phyloP scores from a whole-genome alignment of 768 basidiomycete genomes.

The Russula emetica region DNA sequence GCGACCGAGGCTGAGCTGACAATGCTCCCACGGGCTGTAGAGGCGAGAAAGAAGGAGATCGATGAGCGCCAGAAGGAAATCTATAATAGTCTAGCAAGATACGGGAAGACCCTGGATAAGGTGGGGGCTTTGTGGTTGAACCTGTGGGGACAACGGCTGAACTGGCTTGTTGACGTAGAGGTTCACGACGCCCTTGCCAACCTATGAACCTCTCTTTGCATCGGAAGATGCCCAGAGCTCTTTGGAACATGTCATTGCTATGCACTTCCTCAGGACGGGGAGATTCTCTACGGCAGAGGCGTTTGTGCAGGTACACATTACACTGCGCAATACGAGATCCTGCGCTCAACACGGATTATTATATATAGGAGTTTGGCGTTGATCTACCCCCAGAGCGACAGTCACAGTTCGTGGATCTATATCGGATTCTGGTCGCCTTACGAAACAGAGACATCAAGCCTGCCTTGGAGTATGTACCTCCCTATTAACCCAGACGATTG shows the following conservation, averaged over 20 bases:
- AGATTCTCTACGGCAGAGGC: constrained; percentile 73
- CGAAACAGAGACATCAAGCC: constrained; percentile 61
- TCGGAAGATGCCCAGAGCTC: constrained; percentile 56
- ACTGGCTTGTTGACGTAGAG: constrained; percentile 37
- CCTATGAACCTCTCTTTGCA: constrained; percentile 62
- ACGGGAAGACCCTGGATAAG: constrained; percentile 91
- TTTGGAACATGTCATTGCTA: constrained; percentile 64
- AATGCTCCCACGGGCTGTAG: constrained; percentile 54
- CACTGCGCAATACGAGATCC: not conserved
- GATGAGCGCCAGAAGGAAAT: constrained; percentile 89
- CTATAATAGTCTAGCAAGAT: constrained; percentile 66
- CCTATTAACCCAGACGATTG: constrained; percentile 7
- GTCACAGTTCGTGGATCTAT: constrained; percentile 61
- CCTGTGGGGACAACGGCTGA: constrained; percentile 16
- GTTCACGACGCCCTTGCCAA: constrained; percentile 53
- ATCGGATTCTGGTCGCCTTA: constrained; percentile 66
- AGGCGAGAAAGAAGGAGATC: constrained; percentile 73
- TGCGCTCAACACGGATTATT: constrained; percentile 12
- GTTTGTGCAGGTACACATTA: constrained; percentile 58
- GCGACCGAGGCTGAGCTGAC: constrained; percentile 48
- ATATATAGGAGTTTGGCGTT: constrained; percentile 59
- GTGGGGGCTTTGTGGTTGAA: constrained; percentile 41
- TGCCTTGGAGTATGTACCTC: constrained; percentile 64
- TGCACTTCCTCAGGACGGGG: constrained; percentile 77
- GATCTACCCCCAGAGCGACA: constrained; percentile 50